Evolutionary conservation across 2,329 filamentous ascomycete genomes (phyloP).

Genomic region (Pestalotiopsis sp.): DNA sequence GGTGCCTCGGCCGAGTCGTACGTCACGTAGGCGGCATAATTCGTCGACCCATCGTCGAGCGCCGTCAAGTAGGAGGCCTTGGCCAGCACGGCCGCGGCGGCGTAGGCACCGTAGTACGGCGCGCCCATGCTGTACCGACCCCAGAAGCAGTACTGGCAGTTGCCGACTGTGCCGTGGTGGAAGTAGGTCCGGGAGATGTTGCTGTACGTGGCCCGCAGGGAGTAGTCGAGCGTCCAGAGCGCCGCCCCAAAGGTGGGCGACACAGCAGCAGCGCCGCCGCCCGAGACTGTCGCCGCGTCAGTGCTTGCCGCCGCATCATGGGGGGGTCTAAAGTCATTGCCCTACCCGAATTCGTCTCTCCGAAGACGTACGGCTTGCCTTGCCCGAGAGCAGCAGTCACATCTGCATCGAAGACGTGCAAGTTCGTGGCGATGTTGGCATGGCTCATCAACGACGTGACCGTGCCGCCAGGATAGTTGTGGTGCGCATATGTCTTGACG

Average conservation of each 20-base stretch:
- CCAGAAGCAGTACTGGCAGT: slow-evolving; percentile 39
- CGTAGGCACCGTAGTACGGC: slow-evolving; percentile 53
- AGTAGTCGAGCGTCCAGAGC: slow-evolving; percentile 52
- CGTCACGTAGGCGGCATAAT: slow-evolving; percentile 47
- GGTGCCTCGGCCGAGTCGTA: slow-evolving; percentile 38
- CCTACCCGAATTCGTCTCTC: slow-evolving; percentile 50
- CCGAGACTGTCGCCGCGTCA: slow-evolving; percentile 28
- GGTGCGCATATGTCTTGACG: slow-evolving; percentile 43
- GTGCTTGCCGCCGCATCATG: slow-evolving; percentile 21
- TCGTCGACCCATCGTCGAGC: slow-evolving; percentile 41
- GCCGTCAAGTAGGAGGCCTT: slow-evolving; percentile 42
- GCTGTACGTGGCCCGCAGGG: slow-evolving; percentile 33
- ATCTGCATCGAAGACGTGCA: slow-evolving; percentile 40
- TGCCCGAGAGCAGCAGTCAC: slow-evolving; percentile 36
- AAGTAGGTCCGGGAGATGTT: slow-evolving; percentile 46
- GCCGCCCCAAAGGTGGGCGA: slow-evolving; percentile 48
- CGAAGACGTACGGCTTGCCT: slow-evolving; percentile 46
- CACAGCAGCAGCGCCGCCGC: slow-evolving; percentile 38
- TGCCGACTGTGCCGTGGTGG: slow-evolving; percentile 53
- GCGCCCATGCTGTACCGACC: slow-evolving; percentile 46
- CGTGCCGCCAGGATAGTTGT: slow-evolving; percentile 48
- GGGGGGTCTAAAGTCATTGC: slow-evolving; percentile 21
- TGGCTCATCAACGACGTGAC: slow-evolving; percentile 46
- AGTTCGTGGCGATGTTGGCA: slow-evolving; percentile 36
- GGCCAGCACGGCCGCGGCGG: slow-evolving; percentile 45